Evolutionary conservation across 768 basidiomycete species (phyloP).

Genomic region (Mycena floridula): DNA sequence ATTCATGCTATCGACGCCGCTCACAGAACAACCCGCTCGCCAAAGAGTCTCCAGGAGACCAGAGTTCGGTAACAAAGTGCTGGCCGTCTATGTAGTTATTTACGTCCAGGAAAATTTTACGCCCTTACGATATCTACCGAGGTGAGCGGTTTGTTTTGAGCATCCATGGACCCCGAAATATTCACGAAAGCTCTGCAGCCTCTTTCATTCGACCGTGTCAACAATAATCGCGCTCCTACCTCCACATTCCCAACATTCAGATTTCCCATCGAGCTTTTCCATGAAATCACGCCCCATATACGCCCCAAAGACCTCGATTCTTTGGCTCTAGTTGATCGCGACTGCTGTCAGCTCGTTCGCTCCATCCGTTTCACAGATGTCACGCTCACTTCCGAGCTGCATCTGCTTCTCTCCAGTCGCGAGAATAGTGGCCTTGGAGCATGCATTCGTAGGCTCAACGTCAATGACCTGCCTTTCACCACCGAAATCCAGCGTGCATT

Average conservation of each 20-base stretch:
- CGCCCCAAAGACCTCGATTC: conserved; percentile 15
- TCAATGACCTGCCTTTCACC: conserved; percentile 8
- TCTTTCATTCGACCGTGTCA: conserved; percentile 18
- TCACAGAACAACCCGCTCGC: too few species aligned
- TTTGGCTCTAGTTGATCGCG: conserved; percentile 21
- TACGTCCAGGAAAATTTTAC: too few species aligned
- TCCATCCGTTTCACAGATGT: conserved; percentile 17
- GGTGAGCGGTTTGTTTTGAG: too few species aligned
- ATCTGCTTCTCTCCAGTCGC: not conserved
- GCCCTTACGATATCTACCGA: too few species aligned
- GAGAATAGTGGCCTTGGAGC: conserved; percentile 5
- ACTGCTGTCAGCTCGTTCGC: conserved; percentile 18
- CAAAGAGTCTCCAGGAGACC: too few species aligned
- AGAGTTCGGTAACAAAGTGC: too few species aligned
- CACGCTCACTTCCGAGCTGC: conserved; percentile 10
- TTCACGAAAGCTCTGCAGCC: conserved; percentile 3
- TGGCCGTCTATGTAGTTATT: too few species aligned
- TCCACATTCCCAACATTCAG: conserved; percentile 19
- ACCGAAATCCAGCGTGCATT: conserved; percentile 10
- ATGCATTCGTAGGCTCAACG: conserved; percentile 17
- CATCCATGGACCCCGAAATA: too few species aligned
- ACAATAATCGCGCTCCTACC: conserved; percentile 9
- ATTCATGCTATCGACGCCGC: too few species aligned
- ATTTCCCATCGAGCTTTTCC: conserved; percentile 22
- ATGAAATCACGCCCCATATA: conserved; percentile 18